These are phyloP conservation scores for Ophiostoma quercus DNA, from an alignment of 2,329 filamentous ascomycete genomes.

Conservation along the genomic window DNA sequence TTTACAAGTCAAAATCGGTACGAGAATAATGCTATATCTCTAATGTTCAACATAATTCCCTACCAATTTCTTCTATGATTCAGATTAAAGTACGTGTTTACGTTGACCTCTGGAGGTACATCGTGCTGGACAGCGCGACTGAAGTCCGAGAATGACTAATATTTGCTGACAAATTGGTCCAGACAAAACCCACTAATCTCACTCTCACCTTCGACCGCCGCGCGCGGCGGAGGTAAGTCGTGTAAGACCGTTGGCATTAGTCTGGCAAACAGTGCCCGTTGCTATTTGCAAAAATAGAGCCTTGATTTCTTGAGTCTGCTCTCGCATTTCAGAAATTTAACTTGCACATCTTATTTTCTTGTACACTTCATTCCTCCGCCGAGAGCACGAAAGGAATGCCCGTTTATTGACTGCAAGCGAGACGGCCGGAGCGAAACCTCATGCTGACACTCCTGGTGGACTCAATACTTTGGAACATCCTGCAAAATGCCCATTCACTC, in stretches of 20 bases:
- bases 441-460: not conserved
- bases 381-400: not conserved
- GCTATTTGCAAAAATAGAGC: not conserved
- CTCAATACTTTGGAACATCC: not conserved
- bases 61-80: too few relatives aligned
- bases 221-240: not conserved
- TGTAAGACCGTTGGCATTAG: not conserved
- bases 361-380: not conserved
- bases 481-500: not conserved
- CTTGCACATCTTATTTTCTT: not conserved
- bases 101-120: too few relatives aligned
- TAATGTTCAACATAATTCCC: too few relatives aligned
- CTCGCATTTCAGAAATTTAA: not conserved
- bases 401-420: not conserved
- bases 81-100: too few relatives aligned
- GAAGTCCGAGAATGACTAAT: not conserved
- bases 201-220: not conserved
- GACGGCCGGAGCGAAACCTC: not conserved
- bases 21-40: too few relatives aligned
- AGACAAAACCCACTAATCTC: not conserved
- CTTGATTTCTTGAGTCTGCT: too few relatives aligned
- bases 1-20: too few relatives aligned
- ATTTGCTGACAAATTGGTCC: not conserved
- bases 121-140: not conserved
- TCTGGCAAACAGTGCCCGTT: not conserved